phyloP scores from a whole-genome alignment of 805 yeast species.

The Yarrowia sp. region DNA sequence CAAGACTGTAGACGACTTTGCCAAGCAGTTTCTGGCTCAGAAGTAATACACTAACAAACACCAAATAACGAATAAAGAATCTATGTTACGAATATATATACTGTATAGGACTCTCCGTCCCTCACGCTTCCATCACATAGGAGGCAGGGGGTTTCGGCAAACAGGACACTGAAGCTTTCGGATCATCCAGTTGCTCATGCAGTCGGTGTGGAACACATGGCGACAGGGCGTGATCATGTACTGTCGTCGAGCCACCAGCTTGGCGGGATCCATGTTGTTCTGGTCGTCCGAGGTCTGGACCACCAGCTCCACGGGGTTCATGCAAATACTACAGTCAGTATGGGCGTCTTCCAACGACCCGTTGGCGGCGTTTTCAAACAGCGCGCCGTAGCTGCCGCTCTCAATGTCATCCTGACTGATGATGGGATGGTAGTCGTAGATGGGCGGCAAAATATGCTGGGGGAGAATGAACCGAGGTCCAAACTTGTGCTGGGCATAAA shows the following conservation, averaged over 20 bases:
- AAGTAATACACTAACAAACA: background rate
- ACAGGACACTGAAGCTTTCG: constrained; percentile 92
- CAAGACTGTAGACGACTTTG: constrained; percentile 8
- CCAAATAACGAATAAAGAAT: background rate
- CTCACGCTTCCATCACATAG: constrained; percentile 46
- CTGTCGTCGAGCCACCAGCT: constrained; percentile 38
- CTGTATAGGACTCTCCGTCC: background rate
- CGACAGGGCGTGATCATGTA: constrained; percentile 77
- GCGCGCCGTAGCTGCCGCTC: constrained; percentile 43
- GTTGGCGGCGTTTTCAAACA: constrained; percentile 3
- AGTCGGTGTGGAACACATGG: constrained; percentile 85
- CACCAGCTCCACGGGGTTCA: constrained; percentile 65
- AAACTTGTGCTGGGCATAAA: constrained; percentile 61
- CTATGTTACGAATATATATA: constrained; percentile 25
- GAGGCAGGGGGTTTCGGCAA: constrained; percentile 82
- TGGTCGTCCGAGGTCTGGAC: constrained; percentile 33
- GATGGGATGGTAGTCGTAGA: constrained; percentile 79
- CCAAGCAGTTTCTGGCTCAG: constrained; percentile 12
- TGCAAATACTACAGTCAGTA: constrained; percentile 84
- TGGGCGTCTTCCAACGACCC: constrained; percentile 37
- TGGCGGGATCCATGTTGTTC: constrained; percentile 35
- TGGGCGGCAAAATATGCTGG: constrained; percentile 67
- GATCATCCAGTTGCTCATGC: constrained; percentile 91
- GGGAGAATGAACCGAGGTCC: constrained; percentile 87
- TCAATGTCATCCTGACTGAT: constrained; percentile 61